These are phyloP conservation scores for Aspergillus brunneoviolaceus DNA, from an alignment of 2,329 filamentous ascomycete genomes.

Conservation along the genomic window DNA sequence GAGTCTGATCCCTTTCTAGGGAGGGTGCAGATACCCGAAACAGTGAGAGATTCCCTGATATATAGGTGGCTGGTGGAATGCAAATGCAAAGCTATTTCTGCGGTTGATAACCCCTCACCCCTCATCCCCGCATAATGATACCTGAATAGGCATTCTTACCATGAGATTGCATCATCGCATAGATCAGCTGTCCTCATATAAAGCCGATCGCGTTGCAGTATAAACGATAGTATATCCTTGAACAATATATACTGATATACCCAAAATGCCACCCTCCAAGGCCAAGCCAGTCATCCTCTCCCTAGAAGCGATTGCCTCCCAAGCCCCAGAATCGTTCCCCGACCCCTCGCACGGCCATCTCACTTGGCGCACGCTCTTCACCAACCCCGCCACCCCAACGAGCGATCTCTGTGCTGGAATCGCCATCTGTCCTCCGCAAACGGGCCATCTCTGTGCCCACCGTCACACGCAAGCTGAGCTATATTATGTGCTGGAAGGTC, in stretches of 20 bases:
- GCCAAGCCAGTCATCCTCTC: background rate
- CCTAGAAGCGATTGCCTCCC: background rate
- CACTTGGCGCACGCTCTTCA: conserved; percentile 45
- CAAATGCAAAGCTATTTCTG: no score
- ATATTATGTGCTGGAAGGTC: conserved; percentile 43
- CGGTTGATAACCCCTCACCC: no score
- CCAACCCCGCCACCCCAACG: conserved; percentile 32
- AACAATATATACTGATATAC: no score
- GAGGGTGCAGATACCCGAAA: no score
- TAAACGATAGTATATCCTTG: no score
- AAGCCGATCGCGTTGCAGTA: background rate
- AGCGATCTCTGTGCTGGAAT: conserved; percentile 41
- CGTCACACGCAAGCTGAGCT: conserved; percentile 46
- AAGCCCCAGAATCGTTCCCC: conserved; percentile 19
- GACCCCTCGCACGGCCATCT: conserved; percentile 17
- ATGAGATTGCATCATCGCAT: no score
- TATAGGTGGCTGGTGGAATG: no score
- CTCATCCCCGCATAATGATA: no score
- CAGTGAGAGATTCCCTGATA: no score
- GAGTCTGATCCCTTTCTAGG: no score
- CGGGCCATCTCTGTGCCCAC: conserved; percentile 40
- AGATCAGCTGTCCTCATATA: no score
- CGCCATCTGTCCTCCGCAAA: conserved; percentile 32
- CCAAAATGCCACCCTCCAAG: background rate
- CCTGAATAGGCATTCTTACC: no score